Conservation (phyloP, 768 basidiomycete genomes). For the Cantharellus anzutake region DNA sequence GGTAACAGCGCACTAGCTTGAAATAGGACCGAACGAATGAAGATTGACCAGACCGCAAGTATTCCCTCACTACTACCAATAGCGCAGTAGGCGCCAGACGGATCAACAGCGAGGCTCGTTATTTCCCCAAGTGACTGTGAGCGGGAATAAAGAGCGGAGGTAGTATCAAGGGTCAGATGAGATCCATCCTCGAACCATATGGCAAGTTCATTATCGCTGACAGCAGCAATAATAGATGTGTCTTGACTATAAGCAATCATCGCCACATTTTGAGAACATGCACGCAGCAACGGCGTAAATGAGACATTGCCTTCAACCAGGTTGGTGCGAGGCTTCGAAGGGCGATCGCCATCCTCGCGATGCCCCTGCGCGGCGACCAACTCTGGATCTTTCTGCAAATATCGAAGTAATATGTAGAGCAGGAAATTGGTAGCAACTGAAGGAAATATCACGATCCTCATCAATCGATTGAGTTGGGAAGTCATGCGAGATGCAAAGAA, state of each 20-base stretch:
- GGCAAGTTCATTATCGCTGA: conserved; percentile 62
- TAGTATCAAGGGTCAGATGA: background rate
- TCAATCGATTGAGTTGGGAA: conserved; percentile 26
- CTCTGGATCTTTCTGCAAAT: conserved; percentile 81
- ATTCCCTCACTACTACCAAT: conserved; percentile 52
- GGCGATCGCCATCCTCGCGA: conserved; percentile 32
- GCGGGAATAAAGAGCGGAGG: background rate
- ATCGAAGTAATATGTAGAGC: conserved; percentile 61
- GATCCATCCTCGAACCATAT: conserved; percentile 33
- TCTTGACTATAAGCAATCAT: conserved; percentile 52
- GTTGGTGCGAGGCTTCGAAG: background rate
- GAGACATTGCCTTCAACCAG: conserved; percentile 18
- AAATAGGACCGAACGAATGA: conserved; percentile 1
- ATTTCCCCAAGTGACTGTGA: background rate
- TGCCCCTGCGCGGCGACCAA: conserved; percentile 63
- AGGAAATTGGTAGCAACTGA: conserved; percentile 56
- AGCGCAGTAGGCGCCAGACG: conserved; percentile 40
- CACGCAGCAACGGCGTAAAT: conserved; percentile 61
- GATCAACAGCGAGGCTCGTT: conserved; percentile 33
- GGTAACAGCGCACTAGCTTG: background rate
- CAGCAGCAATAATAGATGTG: conserved; percentile 44
- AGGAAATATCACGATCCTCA: conserved; percentile 71
- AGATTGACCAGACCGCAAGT: conserved; percentile 42
- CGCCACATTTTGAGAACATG: conserved; percentile 67
- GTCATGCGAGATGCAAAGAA: conserved; percentile 23